phyloP scores from a whole-genome alignment of 1,284 basidiomycete genomes.

The Salmacisia buchloeana region DNA sequence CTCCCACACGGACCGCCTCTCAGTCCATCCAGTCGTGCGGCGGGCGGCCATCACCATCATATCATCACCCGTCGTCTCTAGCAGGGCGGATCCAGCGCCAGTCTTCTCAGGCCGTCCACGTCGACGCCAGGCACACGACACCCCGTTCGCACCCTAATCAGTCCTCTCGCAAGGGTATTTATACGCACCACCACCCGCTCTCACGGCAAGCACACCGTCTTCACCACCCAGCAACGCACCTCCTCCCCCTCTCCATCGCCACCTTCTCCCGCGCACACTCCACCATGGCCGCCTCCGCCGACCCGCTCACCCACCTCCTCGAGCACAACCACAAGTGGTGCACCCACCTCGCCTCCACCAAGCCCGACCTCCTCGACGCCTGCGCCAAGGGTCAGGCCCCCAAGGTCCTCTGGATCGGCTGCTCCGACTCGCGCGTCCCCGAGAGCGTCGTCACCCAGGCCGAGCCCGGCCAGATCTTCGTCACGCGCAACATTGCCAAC shows the following conservation, averaged over 20 bases:
- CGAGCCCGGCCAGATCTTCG: slow-evolving; percentile 47
- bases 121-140: too few species aligned
- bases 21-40: too few species aligned
- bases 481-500: slow-evolving; percentile 52
- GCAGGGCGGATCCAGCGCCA: too few species aligned
- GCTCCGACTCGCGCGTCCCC: slow-evolving; percentile 52
- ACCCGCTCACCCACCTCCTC: slow-evolving; percentile 13
- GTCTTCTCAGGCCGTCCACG: too few species aligned
- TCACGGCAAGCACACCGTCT: neutral
- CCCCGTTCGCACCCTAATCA: too few species aligned
- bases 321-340: slow-evolving; percentile 36
- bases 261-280: neutral
- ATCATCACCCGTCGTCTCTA: too few species aligned
- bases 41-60: too few species aligned
- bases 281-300: slow-evolving; percentile 1
- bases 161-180: too few species aligned
- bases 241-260: neutral
- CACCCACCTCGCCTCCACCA: slow-evolving; percentile 18
- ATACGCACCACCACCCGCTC: neutral
- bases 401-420: slow-evolving; percentile 68
- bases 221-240: neutral
- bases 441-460: slow-evolving; percentile 52
- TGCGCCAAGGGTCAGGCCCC: slow-evolving; percentile 66
- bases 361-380: slow-evolving; percentile 63
- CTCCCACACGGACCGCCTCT: too few species aligned